Conservation (phyloP, 768 basidiomycete genomes). For the Panus rudis region DNA sequence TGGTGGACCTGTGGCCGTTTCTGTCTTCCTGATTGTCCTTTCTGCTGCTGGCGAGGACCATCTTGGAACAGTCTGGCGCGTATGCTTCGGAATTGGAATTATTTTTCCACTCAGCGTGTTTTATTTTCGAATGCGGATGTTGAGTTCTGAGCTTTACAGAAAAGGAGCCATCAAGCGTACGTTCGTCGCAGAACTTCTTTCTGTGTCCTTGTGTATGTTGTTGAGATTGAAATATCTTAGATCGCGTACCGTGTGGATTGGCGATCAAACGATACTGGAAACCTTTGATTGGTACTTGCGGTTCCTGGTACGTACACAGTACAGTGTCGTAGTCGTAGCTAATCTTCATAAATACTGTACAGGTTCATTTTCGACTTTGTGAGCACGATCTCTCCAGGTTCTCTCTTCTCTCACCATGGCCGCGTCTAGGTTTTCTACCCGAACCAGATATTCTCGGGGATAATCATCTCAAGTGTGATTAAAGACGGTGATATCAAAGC, state of each 20-base stretch:
- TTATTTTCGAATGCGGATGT: constrained; percentile 66
- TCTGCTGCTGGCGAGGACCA: constrained; percentile 59
- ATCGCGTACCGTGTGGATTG: constrained; percentile 52
- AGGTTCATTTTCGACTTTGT: constrained; percentile 72
- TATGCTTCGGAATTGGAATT: constrained; percentile 59
- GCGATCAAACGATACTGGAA: constrained; percentile 62
- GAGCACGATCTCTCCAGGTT: constrained; percentile 8
- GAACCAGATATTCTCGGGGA: constrained; percentile 61
- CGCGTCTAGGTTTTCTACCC: constrained; percentile 54
- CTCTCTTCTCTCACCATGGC: not conserved
- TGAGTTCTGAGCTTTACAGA: constrained; percentile 57
- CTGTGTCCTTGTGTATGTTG: not conserved
- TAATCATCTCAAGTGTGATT: constrained; percentile 62
- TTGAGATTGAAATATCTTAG: constrained; percentile 20
- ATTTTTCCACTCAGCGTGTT: constrained; percentile 61
- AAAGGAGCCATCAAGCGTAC: constrained; percentile 60
- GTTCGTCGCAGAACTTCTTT: no score
- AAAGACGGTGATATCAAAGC: constrained; percentile 43
- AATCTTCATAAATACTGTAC: not conserved
- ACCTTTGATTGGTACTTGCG: constrained; percentile 62
- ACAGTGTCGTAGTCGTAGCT: no score
- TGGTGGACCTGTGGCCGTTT: constrained; percentile 59
- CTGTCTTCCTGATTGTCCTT: constrained; percentile 61
- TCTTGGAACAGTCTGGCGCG: constrained; percentile 60
- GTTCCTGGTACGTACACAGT: constrained; percentile 49